Conservation (phyloP, 306 rosid species). For the Sindora glabra region DNA sequence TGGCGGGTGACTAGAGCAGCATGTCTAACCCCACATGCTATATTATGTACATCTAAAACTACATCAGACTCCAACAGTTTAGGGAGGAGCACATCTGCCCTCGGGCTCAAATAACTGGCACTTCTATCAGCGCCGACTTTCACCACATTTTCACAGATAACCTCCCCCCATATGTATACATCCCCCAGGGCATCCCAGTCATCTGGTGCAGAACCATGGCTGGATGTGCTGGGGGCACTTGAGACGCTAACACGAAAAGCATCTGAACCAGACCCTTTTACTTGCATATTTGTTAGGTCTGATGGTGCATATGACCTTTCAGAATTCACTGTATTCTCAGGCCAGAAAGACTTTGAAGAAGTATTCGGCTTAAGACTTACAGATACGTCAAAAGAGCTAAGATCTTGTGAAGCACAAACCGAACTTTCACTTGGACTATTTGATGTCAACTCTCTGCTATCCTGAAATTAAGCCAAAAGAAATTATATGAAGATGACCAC, state of each 20-base stretch:
- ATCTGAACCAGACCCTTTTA: slow-evolving; percentile 91
- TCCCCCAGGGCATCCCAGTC: slow-evolving; percentile 95
- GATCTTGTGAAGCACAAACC: slow-evolving; percentile 49
- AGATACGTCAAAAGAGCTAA: slow-evolving; percentile 67
- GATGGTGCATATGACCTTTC: slow-evolving; percentile 75
- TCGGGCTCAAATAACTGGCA: slow-evolving; percentile 42
- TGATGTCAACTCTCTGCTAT: slow-evolving; percentile 71
- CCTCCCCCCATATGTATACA: slow-evolving; percentile 97
- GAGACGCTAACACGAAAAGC: slow-evolving; percentile 96
- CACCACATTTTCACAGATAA: slow-evolving; percentile 58
- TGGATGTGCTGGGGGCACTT: slow-evolving; percentile 96
- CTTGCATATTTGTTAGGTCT: slow-evolving; percentile 77
- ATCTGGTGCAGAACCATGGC: slow-evolving; percentile 95
- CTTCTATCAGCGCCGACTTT: slow-evolving; percentile 67
- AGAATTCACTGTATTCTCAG: slow-evolving; percentile 42
- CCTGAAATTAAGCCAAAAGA: slow-evolving; percentile 57
- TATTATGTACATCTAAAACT: slow-evolving; percentile 79
- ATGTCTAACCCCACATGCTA: slow-evolving; percentile 94
- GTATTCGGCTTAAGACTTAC: slow-evolving; percentile 43
- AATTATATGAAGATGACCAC: slow-evolving; percentile 19
- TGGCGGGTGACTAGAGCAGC: slow-evolving; percentile 90
- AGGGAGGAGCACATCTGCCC: slow-evolving; percentile 89
- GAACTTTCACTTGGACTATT: slow-evolving; percentile 79
- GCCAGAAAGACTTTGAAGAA: slow-evolving; percentile 49
- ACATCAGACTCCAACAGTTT: slow-evolving; percentile 75